Evolutionary conservation across 2,329 filamentous ascomycete species (phyloP).

Genomic region (Aschersonia sp.): DNA sequence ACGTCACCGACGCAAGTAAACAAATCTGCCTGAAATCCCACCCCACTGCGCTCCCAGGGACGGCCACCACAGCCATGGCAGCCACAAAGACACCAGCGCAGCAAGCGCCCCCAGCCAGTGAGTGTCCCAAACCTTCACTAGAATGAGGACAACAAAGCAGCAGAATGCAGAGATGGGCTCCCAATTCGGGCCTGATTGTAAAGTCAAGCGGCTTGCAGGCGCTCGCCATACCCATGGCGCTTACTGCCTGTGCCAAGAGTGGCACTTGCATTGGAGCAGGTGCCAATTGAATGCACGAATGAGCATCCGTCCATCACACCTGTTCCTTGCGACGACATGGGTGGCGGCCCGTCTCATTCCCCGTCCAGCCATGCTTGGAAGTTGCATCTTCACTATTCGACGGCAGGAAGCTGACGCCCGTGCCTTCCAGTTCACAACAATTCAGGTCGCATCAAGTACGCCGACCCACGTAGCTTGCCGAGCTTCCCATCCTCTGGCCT

Average conservation of each 20-base stretch:
- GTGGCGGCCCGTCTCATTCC: no score
- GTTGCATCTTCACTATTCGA: background rate
- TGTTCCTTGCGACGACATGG: no score
- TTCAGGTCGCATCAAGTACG: conserved; percentile 48
- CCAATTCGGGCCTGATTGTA: background rate
- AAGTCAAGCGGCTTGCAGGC: background rate
- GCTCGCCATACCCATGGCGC: background rate
- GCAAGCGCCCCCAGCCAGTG: background rate
- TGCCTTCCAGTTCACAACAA: conserved; percentile 4
- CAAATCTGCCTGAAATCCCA: background rate
- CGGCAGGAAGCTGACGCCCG: background rate
- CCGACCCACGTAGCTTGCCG: conserved; percentile 57
- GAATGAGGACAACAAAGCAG: no score
- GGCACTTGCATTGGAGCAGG: no score
- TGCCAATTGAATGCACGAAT: no score
- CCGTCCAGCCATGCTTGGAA: no score
- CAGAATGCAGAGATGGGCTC: background rate
- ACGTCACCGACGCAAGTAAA: no score
- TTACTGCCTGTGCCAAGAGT: no score
- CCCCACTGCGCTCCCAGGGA: background rate
- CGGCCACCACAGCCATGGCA: conserved; percentile 1
- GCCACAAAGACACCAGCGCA: conserved; percentile 5
- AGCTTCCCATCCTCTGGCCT: conserved; percentile 59
- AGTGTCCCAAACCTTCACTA: background rate
- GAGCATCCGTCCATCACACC: no score